A percentile compares a stretch with the other conserved stretches of the same genome.
phyloP scores from a whole-genome alignment of 75 land plant genomes.

The Pinus tabuliformis region DNA sequence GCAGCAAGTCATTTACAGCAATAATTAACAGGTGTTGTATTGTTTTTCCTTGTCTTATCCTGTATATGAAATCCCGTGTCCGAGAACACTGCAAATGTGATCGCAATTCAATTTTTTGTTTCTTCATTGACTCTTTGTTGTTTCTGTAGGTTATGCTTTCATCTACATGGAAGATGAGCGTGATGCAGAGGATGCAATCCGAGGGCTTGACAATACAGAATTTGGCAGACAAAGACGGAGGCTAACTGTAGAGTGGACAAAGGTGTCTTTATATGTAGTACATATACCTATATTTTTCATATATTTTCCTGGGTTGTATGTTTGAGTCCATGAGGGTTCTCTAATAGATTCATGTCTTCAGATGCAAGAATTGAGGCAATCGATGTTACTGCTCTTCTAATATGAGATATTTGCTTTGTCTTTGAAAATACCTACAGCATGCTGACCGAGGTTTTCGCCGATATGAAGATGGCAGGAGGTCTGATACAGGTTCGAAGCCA shows the following conservation, averaged over 20 bases:
- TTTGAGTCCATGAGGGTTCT: neutral
- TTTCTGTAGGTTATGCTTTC: conserved; percentile 1
- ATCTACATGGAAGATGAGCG: conserved; percentile 59
- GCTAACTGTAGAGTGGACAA: conserved; percentile 95
- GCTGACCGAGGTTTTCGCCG: conserved; percentile 67
- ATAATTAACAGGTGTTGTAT: conserved; percentile 5
- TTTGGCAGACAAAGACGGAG: conserved; percentile 81
- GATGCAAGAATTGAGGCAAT: neutral
- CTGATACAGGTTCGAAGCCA: conserved; percentile 56
- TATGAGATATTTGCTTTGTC: neutral
- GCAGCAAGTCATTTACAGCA: neutral
- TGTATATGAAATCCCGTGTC: neutral
- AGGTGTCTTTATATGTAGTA: conserved; percentile 33
- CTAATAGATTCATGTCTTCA: neutral
- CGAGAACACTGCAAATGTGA: neutral
- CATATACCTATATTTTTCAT: neutral
- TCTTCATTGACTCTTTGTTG: neutral
- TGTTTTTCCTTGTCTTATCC: neutral
- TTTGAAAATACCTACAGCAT: conserved; percentile 37
- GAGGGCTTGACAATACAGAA: conserved; percentile 65
- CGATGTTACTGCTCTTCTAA: neutral
- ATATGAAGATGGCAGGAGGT: conserved; percentile 58
- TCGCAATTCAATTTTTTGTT: neutral
- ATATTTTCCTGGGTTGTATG: neutral
- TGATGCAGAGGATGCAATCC: conserved; percentile 93